Evolutionary conservation across 768 basidiomycete species (phyloP).

Genomic region (Hebeloma cylindrosporum): DNA sequence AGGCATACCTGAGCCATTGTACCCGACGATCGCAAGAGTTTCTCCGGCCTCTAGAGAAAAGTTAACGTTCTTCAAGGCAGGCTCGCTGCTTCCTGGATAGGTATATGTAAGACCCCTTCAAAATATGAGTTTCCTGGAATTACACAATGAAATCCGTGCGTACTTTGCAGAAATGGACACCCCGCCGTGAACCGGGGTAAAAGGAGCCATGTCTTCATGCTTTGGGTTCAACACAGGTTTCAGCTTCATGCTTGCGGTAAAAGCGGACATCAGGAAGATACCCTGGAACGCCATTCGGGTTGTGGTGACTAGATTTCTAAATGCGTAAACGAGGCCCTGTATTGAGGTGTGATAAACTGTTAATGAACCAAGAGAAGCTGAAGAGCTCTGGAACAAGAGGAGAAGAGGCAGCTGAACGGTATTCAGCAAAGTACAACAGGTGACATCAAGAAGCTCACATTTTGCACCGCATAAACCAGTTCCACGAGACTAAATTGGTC

Average conservation of each 20-base stretch:
- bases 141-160: constrained; percentile 1
- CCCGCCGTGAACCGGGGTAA: constrained; percentile 50
- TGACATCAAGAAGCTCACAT: constrained; percentile 46
- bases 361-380: constrained; percentile 77
- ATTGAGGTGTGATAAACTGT: constrained; percentile 79
- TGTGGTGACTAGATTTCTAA: constrained; percentile 61
- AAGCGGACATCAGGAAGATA: constrained; percentile 85
- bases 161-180: constrained; percentile 73
- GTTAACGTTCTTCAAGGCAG: constrained; percentile 68
- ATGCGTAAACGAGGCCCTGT: constrained; percentile 66
- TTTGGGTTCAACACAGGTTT: constrained; percentile 66
- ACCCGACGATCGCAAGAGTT: constrained; percentile 82
- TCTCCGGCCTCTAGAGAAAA: constrained; percentile 74
- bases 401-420: constrained; percentile 66
- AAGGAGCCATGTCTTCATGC: constrained; percentile 50
- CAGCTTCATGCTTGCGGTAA: constrained; percentile 72
- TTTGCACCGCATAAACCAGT: constrained; percentile 63
- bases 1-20: constrained; percentile 73
- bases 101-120: constrained; percentile 57
- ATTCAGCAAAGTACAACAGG: constrained; percentile 15
- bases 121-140: constrained; percentile 9
- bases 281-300: constrained; percentile 78
- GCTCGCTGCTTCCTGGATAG: constrained; percentile 72
- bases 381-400: constrained; percentile 68
- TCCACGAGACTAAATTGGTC: constrained; percentile 64